Evolutionary conservation across 179 eudicot species (phyloP).

Genomic region (Corrigiola litoralis): DNA sequence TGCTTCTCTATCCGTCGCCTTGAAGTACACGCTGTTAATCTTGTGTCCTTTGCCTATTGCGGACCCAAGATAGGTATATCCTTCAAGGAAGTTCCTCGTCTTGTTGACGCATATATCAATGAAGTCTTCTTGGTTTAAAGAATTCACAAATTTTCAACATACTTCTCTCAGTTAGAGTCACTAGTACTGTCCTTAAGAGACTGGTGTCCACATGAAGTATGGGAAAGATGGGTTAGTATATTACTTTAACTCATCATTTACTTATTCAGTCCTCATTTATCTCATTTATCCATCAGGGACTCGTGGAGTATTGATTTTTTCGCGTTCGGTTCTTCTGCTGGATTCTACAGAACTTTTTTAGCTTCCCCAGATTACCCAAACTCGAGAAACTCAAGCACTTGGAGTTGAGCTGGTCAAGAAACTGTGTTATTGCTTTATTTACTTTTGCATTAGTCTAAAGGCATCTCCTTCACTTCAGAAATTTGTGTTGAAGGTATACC

Average conservation of each 20-base stretch:
- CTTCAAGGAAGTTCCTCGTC: constrained; percentile 10
- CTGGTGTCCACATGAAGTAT: neutral
- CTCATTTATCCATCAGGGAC: neutral
- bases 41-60: constrained; percentile 6
- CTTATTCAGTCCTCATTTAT: neutral
- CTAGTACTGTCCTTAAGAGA: neutral
- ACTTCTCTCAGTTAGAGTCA: constrained; percentile 3
- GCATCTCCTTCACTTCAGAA: neutral
- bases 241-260: neutral
- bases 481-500: neutral
- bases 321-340: neutral
- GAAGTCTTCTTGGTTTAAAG: neutral
- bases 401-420: neutral
- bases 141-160: neutral
- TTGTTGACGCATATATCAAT: constrained; percentile 2
- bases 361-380: neutral
- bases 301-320: neutral
- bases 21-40: constrained; percentile 2
- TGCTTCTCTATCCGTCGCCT: neutral
- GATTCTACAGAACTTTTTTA: neutral
- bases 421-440: neutral
- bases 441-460: neutral
- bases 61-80: neutral
- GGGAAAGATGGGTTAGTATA: neutral
- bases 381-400: neutral